These are phyloP conservation scores for Aspergillus heteromorphus DNA, from an alignment of 495 filamentous ascomycete genomes.

Conservation along the genomic window DNA sequence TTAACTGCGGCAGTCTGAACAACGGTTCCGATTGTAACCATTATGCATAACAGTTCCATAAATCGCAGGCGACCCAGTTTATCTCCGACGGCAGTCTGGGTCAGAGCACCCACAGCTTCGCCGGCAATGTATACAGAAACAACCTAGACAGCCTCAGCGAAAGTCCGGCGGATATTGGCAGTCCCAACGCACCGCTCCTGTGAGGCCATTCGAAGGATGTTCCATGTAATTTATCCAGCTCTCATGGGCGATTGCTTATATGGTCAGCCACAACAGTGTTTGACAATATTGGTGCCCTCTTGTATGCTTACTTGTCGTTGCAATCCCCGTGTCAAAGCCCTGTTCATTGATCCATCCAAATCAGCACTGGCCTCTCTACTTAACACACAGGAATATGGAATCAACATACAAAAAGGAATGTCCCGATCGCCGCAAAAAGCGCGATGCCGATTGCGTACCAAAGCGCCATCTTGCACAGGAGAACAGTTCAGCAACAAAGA, in stretches of 20 bases:
- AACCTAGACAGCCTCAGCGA: slow-evolving; percentile 25
- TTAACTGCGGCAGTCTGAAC: slow-evolving; percentile 55
- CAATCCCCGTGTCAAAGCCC: slow-evolving; percentile 56
- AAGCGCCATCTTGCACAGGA: slow-evolving; percentile 25
- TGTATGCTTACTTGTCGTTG: slow-evolving; percentile 47
- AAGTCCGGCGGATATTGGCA: not conserved
- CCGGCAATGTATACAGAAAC: slow-evolving; percentile 58
- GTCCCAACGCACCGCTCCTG: slow-evolving; percentile 46
- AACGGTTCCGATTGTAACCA: slow-evolving; percentile 51
- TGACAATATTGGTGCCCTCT: not conserved
- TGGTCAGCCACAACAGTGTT: not conserved
- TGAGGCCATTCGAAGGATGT: slow-evolving; percentile 47
- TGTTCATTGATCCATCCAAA: slow-evolving; percentile 17
- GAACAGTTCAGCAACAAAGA: not conserved
- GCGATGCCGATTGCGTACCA: slow-evolving; percentile 47
- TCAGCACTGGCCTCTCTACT: not conserved
- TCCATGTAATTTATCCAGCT: slow-evolving; percentile 58
- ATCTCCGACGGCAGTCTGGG: slow-evolving; percentile 50
- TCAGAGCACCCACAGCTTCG: slow-evolving; percentile 48
- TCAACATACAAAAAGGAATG: slow-evolving; percentile 49
- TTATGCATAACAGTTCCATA: slow-evolving; percentile 53
- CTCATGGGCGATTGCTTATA: slow-evolving; percentile 51
- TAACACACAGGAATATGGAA: not conserved
- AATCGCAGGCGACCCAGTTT: slow-evolving; percentile 53
- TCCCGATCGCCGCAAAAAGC: slow-evolving; percentile 51